Base-by-base conservation (phyloP, 768 basidiomycete species). In the Thelephora ganbajun region DNA sequence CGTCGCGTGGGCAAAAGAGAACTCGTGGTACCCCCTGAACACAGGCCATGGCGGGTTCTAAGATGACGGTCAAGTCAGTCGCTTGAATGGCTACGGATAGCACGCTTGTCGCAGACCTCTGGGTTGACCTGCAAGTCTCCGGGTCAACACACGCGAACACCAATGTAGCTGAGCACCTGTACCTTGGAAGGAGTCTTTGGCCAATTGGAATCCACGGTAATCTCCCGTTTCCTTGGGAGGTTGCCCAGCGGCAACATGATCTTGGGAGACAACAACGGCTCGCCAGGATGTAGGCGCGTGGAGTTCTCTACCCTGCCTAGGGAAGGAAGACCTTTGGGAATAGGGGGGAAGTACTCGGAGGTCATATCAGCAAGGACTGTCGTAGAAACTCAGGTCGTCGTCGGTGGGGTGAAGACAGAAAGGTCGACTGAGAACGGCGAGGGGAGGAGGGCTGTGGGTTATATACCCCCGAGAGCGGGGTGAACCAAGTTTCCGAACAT, bases 1-100 rank as follows among this genome's bases (percentile, higher is more conserved):
- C 3, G 92, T 94, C 30, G 90, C 93, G 65, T 93, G 78, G 35
- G 82, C 83, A 58, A 88, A 88, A 0, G 81, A 87, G 60, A 80
- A 86, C 56, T 86, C 80, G 61, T 81, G 77, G 35, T 12, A 18
- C 2, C 14, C 83, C 37, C 85, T 79, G 63, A 76, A 87, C 0
- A 84, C 84, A 33, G 85, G 84, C 72, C 71, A 87, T 14, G 84
- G 84, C 9, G 84, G 84, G 66, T 87, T 85, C 61, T 87, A 14
- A 41, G 22, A 16, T 22, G 7, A 4, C 14, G 22, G 1, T 86
- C 30, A 83, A 83, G 60, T 87, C 81, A 41, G 86, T 73, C 82
- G 82, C 39, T 9, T 14, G 23, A 23, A 2, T 44, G 6, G 20
- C 11, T 23, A 16, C n/a, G 30, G 35, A 33, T n/a, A 23, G 13